Evolutionary conservation across 1,284 basidiomycete species (phyloP), one percentile per base, ranked within the genome.

Genomic region (Irpex lacteus): DNA sequence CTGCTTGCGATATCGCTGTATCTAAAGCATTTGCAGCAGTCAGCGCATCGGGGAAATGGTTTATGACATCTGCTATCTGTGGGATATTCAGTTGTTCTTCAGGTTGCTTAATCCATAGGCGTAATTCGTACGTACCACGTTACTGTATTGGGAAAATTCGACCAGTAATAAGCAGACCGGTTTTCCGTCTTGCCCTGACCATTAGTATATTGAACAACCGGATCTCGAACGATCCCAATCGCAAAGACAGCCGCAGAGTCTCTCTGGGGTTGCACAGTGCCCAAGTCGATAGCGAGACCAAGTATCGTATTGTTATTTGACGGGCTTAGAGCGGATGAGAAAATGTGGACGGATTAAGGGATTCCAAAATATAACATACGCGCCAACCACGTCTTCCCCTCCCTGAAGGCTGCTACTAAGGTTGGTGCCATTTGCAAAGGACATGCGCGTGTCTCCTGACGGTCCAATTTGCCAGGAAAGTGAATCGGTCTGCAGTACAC

Each of bases 51-150:
- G 26, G 15, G 54, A 64, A 77, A 53, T 75, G 71, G 1, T 64
- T 47, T 7, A 76, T 60, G 52, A 76, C 70, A 32, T 67, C 68
- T n/a, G 69, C 65, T 5, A 75, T 70, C 75, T 76, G 59, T 5
- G 26, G 9, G 11, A 21, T 49, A 44, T 57, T 32, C 9, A 56
- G 54, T 32, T 18, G 11, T 36, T 56, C 21, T n/a, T 13, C 26
- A 3, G 9, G 32, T 13, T 18, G 26, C 32, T 34, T 34, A 34
- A 34, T 34, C 32, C 32, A 56, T 26, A 11, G 54, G 19, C 26
- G 11, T 7, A 56, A 9, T 11, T 11, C 9, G 18, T 13, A 56
- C 54, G 2, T 37, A 56, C 54, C 8, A 36, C 54, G 26, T 32
- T 37, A 5, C 1, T 32, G 26, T 36, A 26, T 32, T 32, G 0